These are phyloP conservation scores for Turnera subulata DNA, from an alignment of 345 rosid genomes.

Conservation along the genomic window DNA sequence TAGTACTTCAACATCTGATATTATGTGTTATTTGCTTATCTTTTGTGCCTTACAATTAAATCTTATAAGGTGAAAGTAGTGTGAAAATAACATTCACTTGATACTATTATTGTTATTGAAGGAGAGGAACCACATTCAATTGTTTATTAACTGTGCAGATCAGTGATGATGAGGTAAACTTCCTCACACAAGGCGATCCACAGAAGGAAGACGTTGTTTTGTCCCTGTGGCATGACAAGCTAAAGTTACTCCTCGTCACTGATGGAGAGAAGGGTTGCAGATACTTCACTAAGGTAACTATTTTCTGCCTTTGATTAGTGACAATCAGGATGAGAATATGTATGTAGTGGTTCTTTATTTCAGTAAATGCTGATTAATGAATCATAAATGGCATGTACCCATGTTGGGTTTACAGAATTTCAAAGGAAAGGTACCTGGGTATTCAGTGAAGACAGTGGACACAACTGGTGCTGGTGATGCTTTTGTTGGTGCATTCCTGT, in stretches of 20 bases:
- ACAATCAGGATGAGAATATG: too few relatives aligned
- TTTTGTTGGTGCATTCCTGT: constrained; percentile 52
- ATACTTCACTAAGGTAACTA: constrained; percentile 56
- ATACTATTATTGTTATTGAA: too few relatives aligned
- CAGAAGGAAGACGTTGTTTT: constrained; percentile 49
- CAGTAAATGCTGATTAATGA: too few relatives aligned
- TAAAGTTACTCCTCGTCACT: constrained; percentile 58
- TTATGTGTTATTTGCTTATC: too few relatives aligned
- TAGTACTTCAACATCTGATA: too few relatives aligned
- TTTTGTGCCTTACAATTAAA: too few relatives aligned
- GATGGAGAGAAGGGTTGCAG: constrained; percentile 71
- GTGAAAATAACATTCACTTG: too few relatives aligned
- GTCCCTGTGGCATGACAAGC: constrained; percentile 49
- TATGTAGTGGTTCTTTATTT: too few relatives aligned
- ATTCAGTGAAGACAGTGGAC: constrained; percentile 48
- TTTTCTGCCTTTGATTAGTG: too few relatives aligned
- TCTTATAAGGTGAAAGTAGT: too few relatives aligned
- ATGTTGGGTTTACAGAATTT: constrained; percentile 37
- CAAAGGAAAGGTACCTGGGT: constrained; percentile 45
- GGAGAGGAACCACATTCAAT: background rate
- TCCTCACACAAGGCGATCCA: constrained; percentile 49
- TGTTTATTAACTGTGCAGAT: constrained; percentile 20
- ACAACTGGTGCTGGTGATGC: constrained; percentile 77
- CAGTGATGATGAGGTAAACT: constrained; percentile 59
- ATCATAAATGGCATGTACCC: too few relatives aligned